These are phyloP conservation scores for Abelmoschus esculentus DNA, from an alignment of 345 rosid genomes.

Conservation along the genomic window DNA sequence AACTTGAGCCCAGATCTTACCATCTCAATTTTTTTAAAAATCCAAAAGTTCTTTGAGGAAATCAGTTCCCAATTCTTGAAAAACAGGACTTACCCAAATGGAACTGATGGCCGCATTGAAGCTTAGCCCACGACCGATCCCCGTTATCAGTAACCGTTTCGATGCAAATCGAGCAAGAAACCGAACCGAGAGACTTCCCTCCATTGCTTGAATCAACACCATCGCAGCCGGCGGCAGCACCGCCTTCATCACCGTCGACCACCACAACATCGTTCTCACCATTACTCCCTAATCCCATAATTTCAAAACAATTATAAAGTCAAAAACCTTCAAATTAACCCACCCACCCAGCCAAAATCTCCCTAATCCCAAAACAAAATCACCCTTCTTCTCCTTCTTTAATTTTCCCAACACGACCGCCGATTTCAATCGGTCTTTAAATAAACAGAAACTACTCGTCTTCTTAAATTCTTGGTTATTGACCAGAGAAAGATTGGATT, in stretches of 20 bases:
- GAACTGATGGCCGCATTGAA: slow-evolving; percentile 90
- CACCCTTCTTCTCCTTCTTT: neutral
- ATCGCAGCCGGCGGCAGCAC: neutral
- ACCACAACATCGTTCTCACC: slow-evolving; percentile 35
- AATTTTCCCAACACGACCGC: neutral
- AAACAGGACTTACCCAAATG: slow-evolving; percentile 58
- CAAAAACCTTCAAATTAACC: slow-evolving; percentile 5
- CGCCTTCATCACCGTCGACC: slow-evolving; percentile 44
- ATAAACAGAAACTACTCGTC: neutral
- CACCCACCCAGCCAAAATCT: slow-evolving; percentile 5
- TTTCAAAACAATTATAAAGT: slow-evolving; percentile 1
- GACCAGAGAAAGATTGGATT: neutral
- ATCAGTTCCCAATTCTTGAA: neutral
- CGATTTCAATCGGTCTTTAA: neutral
- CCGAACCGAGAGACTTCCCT: slow-evolving; percentile 43
- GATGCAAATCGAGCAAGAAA: slow-evolving; percentile 94
- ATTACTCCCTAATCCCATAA: slow-evolving; percentile 71
- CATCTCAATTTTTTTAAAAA: neutral
- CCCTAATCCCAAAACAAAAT: slow-evolving; percentile 5
- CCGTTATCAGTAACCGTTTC: slow-evolving; percentile 64
- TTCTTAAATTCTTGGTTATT: neutral
- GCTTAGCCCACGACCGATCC: slow-evolving; percentile 96
- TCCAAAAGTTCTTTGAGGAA: neutral
- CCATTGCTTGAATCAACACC: slow-evolving; percentile 26
- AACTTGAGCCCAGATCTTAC: slow-evolving; percentile 22